Evolutionary conservation across 2,329 filamentous ascomycete species (phyloP).

Genomic region (Cryphonectria naterciae): DNA sequence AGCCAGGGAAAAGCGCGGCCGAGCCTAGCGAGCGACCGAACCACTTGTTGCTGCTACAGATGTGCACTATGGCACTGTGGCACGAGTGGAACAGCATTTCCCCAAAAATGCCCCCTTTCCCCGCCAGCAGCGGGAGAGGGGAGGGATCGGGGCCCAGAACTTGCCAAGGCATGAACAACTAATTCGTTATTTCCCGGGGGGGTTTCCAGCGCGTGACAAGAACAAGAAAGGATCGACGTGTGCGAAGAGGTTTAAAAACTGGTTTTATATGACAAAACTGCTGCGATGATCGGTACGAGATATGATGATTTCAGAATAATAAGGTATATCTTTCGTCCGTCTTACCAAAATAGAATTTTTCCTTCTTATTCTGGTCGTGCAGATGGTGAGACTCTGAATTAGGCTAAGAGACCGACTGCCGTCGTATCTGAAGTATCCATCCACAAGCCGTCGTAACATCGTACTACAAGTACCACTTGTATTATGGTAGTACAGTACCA

Average conservation of each 20-base stretch:
- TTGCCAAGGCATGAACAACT: not conserved
- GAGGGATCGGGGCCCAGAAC: not conserved
- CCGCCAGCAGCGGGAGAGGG: too few species aligned
- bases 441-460: too few species aligned
- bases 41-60: too few species aligned
- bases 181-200: not conserved
- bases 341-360: not conserved
- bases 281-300: not conserved
- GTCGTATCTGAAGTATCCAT: not conserved
- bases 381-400: not conserved
- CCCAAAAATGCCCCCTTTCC: not conserved
- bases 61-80: not conserved
- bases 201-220: not conserved
- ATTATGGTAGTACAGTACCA: too few species aligned
- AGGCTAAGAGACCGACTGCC: conserved; percentile 4
- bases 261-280: not conserved
- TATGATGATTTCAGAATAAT: not conserved
- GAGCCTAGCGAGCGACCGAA: not conserved
- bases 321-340: not conserved
- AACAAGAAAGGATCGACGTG: not conserved
- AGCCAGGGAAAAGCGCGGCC: not conserved
- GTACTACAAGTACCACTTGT: too few species aligned
- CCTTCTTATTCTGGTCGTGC: not conserved
- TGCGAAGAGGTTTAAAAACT: not conserved
- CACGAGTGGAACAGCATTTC: not conserved